A percentile compares a stretch with the other conserved stretches of the same genome.
These are phyloP conservation scores for Boletus rufocinnamomeus DNA, from an alignment of 768 basidiomycete genomes.

Conservation along the genomic window DNA sequence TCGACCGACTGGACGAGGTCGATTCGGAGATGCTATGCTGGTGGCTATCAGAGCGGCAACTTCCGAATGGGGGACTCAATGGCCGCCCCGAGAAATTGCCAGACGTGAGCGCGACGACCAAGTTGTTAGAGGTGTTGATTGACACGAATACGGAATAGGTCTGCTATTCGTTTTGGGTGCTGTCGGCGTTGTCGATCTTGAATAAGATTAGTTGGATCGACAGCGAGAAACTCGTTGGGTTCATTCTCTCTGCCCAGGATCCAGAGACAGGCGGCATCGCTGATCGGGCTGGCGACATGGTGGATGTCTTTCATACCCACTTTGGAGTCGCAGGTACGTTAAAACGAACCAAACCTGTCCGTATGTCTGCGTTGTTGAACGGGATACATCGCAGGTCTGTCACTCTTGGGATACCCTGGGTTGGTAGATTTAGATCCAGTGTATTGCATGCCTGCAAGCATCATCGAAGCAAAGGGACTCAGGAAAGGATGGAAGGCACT, in stretches of 20 bases:
- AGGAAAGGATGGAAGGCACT: constrained; percentile 47
- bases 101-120: constrained; percentile 64
- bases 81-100: constrained; percentile 98
- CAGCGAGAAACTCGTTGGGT: constrained; percentile 67
- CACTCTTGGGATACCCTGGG: constrained; percentile 83
- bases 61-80: constrained; percentile 92
- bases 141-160: constrained; percentile 35
- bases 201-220: constrained; percentile 88
- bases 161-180: constrained; percentile 97
- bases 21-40: constrained; percentile 81
- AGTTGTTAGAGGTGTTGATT: not conserved
- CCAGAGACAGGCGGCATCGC: constrained; percentile 90
- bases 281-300: constrained; percentile 90
- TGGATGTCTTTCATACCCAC: constrained; percentile 95
- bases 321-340: constrained; percentile 84
- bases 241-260: constrained; percentile 92
- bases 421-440: constrained; percentile 89
- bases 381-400: constrained; percentile 56
- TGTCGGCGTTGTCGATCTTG: constrained; percentile 85
- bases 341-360: not conserved
- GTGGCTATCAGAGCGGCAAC: constrained; percentile 94
- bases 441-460: constrained; percentile 88
- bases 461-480: constrained; percentile 73
- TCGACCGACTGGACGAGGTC: constrained; percentile 78
- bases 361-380: not conserved